Conservation (phyloP, 768 basidiomycete genomes). For the Mycena kentingensis region DNA sequence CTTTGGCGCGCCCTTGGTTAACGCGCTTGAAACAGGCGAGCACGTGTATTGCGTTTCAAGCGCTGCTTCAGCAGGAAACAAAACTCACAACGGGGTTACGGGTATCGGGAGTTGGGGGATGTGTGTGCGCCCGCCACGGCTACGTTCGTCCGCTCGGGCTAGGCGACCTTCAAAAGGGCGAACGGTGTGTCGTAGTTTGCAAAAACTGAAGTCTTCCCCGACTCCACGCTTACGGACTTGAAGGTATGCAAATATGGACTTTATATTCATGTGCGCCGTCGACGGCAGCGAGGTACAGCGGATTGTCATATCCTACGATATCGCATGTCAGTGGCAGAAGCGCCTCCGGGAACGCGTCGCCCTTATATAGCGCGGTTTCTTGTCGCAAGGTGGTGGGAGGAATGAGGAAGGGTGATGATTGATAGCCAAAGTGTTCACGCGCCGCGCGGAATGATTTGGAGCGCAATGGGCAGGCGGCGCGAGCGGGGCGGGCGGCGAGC, state of each 20-base stretch:
- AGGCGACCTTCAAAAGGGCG: constrained; percentile 27
- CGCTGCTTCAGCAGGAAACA: constrained; percentile 18
- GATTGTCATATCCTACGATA: constrained; percentile 20
- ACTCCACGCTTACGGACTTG: neutral
- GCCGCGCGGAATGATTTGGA: too few species aligned
- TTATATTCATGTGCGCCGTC: constrained; percentile 14
- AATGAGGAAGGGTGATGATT: too few species aligned
- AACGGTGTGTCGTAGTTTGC: constrained; percentile 13
- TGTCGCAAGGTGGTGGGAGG: too few species aligned
- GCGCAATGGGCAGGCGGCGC: too few species aligned
- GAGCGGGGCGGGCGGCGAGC: too few species aligned
- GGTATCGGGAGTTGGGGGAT: constrained; percentile 9
- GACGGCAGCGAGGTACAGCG: neutral
- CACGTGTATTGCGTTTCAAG: neutral
- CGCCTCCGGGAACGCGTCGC: constrained; percentile 2
- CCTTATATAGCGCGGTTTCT: too few species aligned
- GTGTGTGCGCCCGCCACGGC: constrained; percentile 22
- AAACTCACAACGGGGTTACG: constrained; percentile 7
- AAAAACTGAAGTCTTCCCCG: too few species aligned
- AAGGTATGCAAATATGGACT: constrained; percentile 23
- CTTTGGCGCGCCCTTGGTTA: neutral
- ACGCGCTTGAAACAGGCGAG: constrained; percentile 14
- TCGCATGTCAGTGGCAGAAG: constrained; percentile 24
- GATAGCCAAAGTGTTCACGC: too few species aligned
- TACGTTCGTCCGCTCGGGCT: constrained; percentile 30